These are phyloP conservation scores for Acanthamoeba culbertsoni DNA, from an alignment of 208 protist species.

Conservation along the genomic window DNA sequence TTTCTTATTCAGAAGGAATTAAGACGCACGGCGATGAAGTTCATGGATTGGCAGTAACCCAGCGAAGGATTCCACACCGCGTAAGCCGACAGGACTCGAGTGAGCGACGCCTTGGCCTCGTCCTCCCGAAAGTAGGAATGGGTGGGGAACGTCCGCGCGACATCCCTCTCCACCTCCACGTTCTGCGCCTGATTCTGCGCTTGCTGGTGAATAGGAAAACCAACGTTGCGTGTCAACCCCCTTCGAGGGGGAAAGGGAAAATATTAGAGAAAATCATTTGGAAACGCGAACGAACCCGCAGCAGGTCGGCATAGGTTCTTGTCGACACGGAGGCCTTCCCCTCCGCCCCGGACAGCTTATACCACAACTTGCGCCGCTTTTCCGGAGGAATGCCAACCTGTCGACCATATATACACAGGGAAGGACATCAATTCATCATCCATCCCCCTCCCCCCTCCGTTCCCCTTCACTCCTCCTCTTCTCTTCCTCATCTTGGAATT, in stretches of 20 bases:
- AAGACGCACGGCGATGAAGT: conserved; percentile 45
- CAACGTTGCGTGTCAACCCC: neutral
- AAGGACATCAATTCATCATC: too few species aligned
- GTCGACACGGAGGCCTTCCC: conserved; percentile 25
- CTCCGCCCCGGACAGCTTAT: conserved; percentile 60
- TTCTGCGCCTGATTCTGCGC: neutral
- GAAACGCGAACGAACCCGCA: neutral
- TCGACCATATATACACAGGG: neutral
- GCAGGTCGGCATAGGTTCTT: conserved; percentile 36
- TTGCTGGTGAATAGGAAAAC: neutral
- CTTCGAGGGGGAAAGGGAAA: too few species aligned
- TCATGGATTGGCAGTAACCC: conserved; percentile 63
- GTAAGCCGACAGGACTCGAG: conserved; percentile 49
- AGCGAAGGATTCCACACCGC: conserved; percentile 9
- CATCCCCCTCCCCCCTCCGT: too few species aligned
- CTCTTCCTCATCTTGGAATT: too few species aligned
- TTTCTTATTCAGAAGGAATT: neutral
- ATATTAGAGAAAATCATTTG: neutral
- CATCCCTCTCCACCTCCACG: conserved; percentile 11
- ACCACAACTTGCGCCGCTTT: conserved; percentile 44
- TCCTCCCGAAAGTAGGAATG: conserved; percentile 48
- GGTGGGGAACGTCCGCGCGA: conserved; percentile 26
- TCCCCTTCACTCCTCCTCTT: too few species aligned
- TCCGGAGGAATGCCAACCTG: conserved; percentile 40
- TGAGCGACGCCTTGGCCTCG: neutral